These are phyloP conservation scores for Gossypium gossypioides DNA, from an alignment of 441 rosid genomes.

Conservation along the genomic window DNA sequence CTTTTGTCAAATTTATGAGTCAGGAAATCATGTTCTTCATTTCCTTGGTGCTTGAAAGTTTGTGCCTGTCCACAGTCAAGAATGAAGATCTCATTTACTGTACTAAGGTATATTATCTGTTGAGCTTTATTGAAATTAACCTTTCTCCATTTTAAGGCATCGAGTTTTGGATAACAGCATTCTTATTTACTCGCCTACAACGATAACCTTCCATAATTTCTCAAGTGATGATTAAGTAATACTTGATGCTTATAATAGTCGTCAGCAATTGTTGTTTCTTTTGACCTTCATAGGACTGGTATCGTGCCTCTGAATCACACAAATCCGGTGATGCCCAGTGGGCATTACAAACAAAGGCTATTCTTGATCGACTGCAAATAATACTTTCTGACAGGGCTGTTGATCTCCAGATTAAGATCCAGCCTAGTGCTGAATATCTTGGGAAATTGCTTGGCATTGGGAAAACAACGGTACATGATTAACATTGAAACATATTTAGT, in stretches of 20 bases:
- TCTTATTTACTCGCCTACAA: background rate
- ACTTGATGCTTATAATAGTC: constrained; percentile 10
- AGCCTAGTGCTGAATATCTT: constrained; percentile 59
- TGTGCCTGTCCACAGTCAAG: constrained; percentile 56
- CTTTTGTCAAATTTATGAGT: constrained; percentile 11
- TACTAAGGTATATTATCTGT: constrained; percentile 39
- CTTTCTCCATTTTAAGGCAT: constrained; percentile 1
- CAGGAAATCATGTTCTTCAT: constrained; percentile 58
- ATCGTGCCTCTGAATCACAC: constrained; percentile 38
- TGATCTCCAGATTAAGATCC: constrained; percentile 41
- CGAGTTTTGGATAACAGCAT: background rate
- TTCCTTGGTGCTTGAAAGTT: constrained; percentile 56
- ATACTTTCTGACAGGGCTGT: constrained; percentile 56
- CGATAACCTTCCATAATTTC: constrained; percentile 15
- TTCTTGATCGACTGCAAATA: constrained; percentile 59
- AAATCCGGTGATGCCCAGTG: constrained; percentile 50
- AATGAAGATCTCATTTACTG: constrained; percentile 66
- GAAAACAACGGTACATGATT: constrained; percentile 43
- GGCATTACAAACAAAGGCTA: constrained; percentile 72
- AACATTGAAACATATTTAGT: constrained; percentile 1
- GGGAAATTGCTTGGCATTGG: constrained; percentile 57
- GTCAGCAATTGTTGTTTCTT: constrained; percentile 7
- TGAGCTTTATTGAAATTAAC: constrained; percentile 10
- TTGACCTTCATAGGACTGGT: constrained; percentile 47
- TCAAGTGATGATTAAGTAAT: background rate